Base-by-base conservation (phyloP, 805 yeast species). In the Kodamaea neixiangensis region DNA sequence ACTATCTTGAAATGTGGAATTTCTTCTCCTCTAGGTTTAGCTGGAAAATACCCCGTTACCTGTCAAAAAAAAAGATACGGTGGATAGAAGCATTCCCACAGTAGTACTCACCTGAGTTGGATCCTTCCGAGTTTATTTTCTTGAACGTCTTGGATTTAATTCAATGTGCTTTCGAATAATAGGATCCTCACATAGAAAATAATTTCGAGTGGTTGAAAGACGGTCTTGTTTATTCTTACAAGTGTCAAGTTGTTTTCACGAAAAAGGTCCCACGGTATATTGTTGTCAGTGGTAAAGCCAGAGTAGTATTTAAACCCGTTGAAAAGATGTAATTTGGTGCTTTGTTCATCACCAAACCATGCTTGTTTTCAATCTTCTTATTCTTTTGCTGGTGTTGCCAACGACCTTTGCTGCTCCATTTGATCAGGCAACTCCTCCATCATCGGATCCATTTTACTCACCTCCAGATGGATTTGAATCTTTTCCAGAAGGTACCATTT, bases 401-500 rank as follows among this genome's bases (percentile, higher is more conserved):
- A 7, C 14, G 10, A 38, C 14, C 1, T 31, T 46, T 18, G 49
- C 39, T 38, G 44, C 42, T 18, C 49, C 49, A 3, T 33, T 42
- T 25, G 45, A 29, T 13, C 35, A 22, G 15, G 45, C 45, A 9
- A 29, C 29, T 25, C 35, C 45, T 18, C 45, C 45, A 18, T 13
- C 19, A 3, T 6, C 34, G 2, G 63, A 59, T 39, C 44, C 50
- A 11, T 59, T 58, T 52, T 59, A 58, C 39, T 22, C 20, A 1
- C 49, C 61, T 2, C 58, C 60, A 5, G 44, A 18, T 5, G 61
- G 61, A 1, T 57, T 31, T 45, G 62, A 59, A 44, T 33, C 47
- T 19, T 19, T 42, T 2, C 43, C 44, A 6, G 44, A 43, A 9
- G 63, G 63, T 10, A 53, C 55, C 2, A 53, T 59, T 6, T 46